A percentile compares a stretch with the other conserved stretches of the same genome.
Conservation (phyloP, 2,329 filamentous ascomycete genomes). For the Fusarium protoensiforme region DNA sequence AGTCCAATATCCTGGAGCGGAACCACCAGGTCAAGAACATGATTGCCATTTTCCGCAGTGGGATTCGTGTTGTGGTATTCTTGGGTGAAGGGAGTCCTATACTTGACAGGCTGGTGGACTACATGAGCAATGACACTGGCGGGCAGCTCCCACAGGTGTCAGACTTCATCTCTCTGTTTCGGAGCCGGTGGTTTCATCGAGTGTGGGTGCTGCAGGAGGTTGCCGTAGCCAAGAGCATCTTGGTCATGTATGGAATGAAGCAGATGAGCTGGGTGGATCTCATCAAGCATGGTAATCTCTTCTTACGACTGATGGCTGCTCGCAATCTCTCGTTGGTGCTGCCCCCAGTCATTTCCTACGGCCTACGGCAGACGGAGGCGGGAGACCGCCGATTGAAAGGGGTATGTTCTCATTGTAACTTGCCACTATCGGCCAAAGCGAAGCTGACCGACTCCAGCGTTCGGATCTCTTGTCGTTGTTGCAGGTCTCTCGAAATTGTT, state of each 20-base stretch:
- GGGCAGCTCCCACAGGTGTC: background rate
- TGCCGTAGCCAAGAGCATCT: background rate
- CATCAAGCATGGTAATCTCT: background rate
- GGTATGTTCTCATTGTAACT: background rate
- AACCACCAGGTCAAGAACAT: slow-evolving; percentile 1
- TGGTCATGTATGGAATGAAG: background rate
- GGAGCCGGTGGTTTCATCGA: background rate
- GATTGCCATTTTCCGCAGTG: slow-evolving; percentile 1
- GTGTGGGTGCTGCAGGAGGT: background rate
- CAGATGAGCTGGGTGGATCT: background rate
- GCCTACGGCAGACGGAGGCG: background rate
- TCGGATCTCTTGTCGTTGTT: background rate
- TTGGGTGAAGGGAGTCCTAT: background rate
- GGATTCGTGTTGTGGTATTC: background rate
- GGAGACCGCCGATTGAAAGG: background rate
- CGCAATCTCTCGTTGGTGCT: background rate
- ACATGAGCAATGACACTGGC: background rate
- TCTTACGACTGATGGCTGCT: background rate
- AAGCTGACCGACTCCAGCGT: background rate
- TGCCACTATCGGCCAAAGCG: background rate
- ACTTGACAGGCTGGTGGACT: background rate
- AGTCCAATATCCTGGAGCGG: background rate
- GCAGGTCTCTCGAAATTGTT: background rate
- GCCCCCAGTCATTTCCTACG: background rate
- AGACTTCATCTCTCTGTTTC: background rate